Percentiles rank a stretch among this genome's conserved stretches.
Evolutionary conservation across 2,329 filamentous ascomycete species (phyloP).

Genomic region (Claviceps sorghi): DNA sequence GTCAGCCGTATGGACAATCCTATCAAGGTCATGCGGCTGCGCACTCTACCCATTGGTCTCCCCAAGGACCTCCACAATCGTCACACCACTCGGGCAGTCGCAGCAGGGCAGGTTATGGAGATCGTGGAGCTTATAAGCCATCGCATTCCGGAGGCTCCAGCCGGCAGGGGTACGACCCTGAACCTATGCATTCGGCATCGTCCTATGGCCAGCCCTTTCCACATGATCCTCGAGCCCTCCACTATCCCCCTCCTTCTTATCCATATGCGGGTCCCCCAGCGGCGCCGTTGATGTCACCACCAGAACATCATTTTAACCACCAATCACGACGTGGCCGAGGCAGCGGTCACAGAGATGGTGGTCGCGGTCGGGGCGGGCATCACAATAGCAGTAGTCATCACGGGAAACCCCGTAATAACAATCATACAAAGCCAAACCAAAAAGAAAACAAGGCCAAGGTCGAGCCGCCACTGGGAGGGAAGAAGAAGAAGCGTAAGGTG

Average conservation of each 20-base stretch:
- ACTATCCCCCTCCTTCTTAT: conserved; percentile 19
- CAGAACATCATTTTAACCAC: conserved; percentile 22
- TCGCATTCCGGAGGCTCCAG: conserved; percentile 16
- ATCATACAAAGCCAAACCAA: conserved; percentile 12
- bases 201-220: conserved; percentile 26
- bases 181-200: conserved; percentile 17
- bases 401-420: conserved; percentile 28
- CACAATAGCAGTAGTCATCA: conserved; percentile 18
- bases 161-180: conserved; percentile 22
- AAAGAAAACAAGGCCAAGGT: conserved; percentile 14
- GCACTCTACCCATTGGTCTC: conserved; percentile 9
- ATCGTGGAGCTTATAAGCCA: conserved; percentile 25
- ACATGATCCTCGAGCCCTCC: conserved; percentile 24
- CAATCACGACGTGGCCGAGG: conserved; percentile 21
- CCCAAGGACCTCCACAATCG: conserved; percentile 18
- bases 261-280: conserved; percentile 27
- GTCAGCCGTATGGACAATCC: conserved; percentile 22
- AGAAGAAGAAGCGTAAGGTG: conserved; percentile 58
- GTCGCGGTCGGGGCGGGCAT: conserved; percentile 27
- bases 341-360: conserved; percentile 20
- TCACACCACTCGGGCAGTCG: conserved; percentile 25
- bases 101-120: conserved; percentile 32
- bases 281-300: conserved; percentile 19
- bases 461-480: conserved; percentile 34
- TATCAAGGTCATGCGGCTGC: conserved; percentile 21